Evolutionary conservation across 768 basidiomycete species (phyloP), one percentile per base, ranked within the genome.

Genomic region (Mycena sanguinolenta): DNA sequence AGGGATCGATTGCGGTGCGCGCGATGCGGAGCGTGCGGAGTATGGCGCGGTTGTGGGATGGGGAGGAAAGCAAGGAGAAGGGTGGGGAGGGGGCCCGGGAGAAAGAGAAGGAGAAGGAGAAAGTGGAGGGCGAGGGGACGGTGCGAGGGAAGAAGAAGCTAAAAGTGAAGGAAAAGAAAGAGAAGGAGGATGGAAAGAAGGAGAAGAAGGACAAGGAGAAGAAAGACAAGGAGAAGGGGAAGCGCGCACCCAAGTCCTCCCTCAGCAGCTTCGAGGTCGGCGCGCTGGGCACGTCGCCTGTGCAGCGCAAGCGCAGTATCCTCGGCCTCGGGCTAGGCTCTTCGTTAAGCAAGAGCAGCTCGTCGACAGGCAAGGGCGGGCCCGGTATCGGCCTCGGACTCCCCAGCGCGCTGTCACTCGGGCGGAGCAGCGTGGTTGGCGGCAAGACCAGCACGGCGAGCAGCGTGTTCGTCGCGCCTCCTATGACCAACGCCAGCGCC

Each of bases 21-120:
- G 94, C 94, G 6, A 95, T 95, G 83, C 85, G 91, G 50, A 91
- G 90, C 17, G 90, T 95, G 73, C 85, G 90, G 2, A 91, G 90
- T 75, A 92, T 92, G 92, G 88, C 89, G 27, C 90, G 90, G 74
- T 79, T 89, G 81, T 67, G 2, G 80, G 84, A 58, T 27, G 39
- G 28, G 6, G 83, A 79, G 58, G 76, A 76, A 61, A 71, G 70
- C 73, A 74, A 73, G 27, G 74, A 77, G 67, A 80, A 80, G 54
- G 32, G 32, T 34, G 32, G 32, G 34, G 82, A 83, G 77, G 42
- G 79, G 79, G 7, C n/a, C n/a, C n/a, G 19, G 2, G 62, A 14
- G 9, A 60, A 81, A 78, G 74, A 81, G 81, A 81, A 82, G 72
- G 80, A 84, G 39, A 21, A 34, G 2, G 61, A 19, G 6, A 59